Evolutionary conservation across 148 eudicot genomes (phyloP), one percentile per base, ranked within the genome.

Genomic region (Vaccinium macrocarpon): DNA sequence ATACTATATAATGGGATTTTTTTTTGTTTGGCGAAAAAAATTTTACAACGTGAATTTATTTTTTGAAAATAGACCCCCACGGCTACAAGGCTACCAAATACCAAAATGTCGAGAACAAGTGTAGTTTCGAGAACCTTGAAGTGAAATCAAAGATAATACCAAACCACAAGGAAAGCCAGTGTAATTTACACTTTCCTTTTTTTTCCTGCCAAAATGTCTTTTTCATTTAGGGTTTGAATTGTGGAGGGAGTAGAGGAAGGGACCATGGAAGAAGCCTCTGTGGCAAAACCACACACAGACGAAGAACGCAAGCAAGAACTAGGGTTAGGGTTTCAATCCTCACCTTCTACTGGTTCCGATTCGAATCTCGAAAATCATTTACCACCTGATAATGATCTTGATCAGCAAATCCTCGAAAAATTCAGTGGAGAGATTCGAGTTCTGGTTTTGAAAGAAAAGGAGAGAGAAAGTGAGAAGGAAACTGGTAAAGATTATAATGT

Each of bases 311-410:
- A n/a, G 2, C 46, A 27, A 51, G 8, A 81, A 2, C 56, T 85
- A 82, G 82, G 78, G 79, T 86, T 86, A 77, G 87, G 85, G 85
- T 86, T 86, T 82, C 82, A 79, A 11, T 23, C 57, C 2, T 35
- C 80, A 4, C 62, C 59, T 11, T 25, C 68, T 62, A 10, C 3
- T 8, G 16, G 48, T 1, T 3, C 32, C 25, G 74, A 61, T 59
- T 35, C 27, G 19, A 46, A 15, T 48, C 53, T 46, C 55, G 56
- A 62, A 8, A 4, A 55, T 59, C 19, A 0, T 14, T 18, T n/a
- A 35, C 77, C 76, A 2, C 76, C 83, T 0, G 13, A 59, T 1
- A 11, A 59, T 70, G 71, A 74, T 74, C 84, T 73, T 35, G 80
- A 73, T 57, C 80, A n/a, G 80, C n/a, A 55, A 57, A 2, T 21